A percentile compares a stretch with the other conserved stretches of the same genome.
Evolutionary conservation across 331 rosid genomes (phyloP).

Genomic region (Saraca asoca): DNA sequence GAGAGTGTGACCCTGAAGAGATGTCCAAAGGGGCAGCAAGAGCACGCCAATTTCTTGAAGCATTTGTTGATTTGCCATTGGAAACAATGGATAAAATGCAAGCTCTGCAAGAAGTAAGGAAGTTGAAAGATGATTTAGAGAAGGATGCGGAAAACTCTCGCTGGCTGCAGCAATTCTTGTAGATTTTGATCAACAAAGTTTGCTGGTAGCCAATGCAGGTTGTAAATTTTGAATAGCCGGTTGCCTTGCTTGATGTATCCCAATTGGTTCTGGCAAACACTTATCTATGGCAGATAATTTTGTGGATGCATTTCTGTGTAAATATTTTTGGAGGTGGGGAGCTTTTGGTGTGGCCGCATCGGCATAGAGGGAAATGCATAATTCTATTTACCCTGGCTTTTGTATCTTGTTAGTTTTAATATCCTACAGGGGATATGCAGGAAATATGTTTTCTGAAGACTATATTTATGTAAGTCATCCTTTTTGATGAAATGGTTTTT

Average conservation of each 20-base stretch:
- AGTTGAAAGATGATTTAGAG: constrained; percentile 65
- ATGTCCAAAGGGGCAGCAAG: constrained; percentile 67
- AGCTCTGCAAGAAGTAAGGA: constrained; percentile 58
- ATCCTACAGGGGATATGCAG: neutral
- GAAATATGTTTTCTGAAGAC: neutral
- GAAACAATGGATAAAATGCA: constrained; percentile 70
- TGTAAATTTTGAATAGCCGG: constrained; percentile 37
- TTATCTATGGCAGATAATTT: constrained; percentile 15
- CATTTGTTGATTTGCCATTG: constrained; percentile 69
- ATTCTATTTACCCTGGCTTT: constrained; percentile 16
- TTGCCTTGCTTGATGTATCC: constrained; percentile 32
- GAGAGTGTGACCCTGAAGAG: constrained; percentile 64
- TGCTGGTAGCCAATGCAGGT: constrained; percentile 24
- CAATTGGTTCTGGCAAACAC: constrained; percentile 24
- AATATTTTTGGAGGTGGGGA: neutral
- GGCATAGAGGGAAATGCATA: constrained; percentile 26
- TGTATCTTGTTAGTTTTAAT: constrained; percentile 4
- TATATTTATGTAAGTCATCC: constrained; percentile 8
- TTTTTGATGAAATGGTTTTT: too few relatives aligned
- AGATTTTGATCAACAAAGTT: constrained; percentile 25
- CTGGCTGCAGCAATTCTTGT: constrained; percentile 81
- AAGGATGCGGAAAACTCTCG: constrained; percentile 63
- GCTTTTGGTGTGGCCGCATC: constrained; percentile 15
- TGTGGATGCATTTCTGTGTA: constrained; percentile 7
- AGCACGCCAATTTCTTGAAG: constrained; percentile 70